phyloP scores from a whole-genome alignment of 2,329 filamentous ascomycete genomes.

The Coleophoma crateriformis region DNA sequence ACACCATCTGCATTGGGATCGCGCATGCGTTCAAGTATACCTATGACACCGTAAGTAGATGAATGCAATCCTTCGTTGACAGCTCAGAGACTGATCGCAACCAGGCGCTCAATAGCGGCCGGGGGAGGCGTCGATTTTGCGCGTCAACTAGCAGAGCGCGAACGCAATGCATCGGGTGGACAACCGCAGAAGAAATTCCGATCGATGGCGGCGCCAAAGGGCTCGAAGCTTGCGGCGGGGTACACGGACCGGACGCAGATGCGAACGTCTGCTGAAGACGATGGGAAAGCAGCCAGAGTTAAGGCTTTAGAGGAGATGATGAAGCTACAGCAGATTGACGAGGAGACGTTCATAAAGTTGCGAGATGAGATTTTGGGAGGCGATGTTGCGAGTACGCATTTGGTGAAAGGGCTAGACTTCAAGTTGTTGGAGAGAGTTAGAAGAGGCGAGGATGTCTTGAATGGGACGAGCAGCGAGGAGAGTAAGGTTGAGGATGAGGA shows the following conservation, averaged over 20 bases:
- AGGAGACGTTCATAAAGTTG: constrained; percentile 69
- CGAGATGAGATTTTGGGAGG: constrained; percentile 76
- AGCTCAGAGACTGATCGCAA: constrained; percentile 1
- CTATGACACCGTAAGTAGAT: constrained; percentile 80
- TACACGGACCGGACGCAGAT: constrained; percentile 78
- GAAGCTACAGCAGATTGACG: constrained; percentile 80
- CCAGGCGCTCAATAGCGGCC: constrained; percentile 11
- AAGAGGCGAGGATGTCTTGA: constrained; percentile 49
- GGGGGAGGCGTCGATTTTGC: constrained; percentile 63
- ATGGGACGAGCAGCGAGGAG: constrained; percentile 22
- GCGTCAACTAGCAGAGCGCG: constrained; percentile 77
- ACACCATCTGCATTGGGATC: constrained; percentile 63
- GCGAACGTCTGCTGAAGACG: constrained; percentile 47
- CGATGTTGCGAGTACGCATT: constrained; percentile 72
- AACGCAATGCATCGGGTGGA: constrained; percentile 33
- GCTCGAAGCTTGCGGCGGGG: constrained; percentile 70
- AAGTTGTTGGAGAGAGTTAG: constrained; percentile 67
- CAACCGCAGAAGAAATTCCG: constrained; percentile 68
- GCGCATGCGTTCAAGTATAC: constrained; percentile 72
- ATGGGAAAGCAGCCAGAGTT: constrained; percentile 58
- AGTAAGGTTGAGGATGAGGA: constrained; percentile 33
- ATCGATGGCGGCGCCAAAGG: constrained; percentile 72
- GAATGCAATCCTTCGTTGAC: not conserved
- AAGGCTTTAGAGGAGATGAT: constrained; percentile 75
- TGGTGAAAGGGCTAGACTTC: constrained; percentile 89